Conservation (phyloP, 257 asterid genomes). For the Plectranthus barbatus region DNA sequence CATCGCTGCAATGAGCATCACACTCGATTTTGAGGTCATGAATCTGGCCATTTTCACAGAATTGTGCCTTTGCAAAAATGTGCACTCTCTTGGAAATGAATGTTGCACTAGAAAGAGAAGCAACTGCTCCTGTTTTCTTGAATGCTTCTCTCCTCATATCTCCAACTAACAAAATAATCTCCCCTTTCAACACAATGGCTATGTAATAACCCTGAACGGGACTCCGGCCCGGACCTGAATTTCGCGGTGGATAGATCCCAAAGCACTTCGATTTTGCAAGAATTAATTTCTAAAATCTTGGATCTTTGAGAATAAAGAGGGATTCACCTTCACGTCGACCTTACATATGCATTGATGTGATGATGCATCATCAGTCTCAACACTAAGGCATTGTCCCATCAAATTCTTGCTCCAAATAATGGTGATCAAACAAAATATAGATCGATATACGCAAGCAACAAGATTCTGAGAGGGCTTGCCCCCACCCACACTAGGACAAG, state of each 20-base stretch:
- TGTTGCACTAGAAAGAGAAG: slow-evolving; percentile 14
- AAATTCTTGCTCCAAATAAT: slow-evolving; percentile 34
- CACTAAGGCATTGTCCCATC: slow-evolving; percentile 36
- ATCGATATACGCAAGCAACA: slow-evolving; percentile 24
- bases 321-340: slow-evolving; percentile 31
- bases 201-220: slow-evolving; percentile 35
- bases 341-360: slow-evolving; percentile 21
- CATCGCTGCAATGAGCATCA: slow-evolving; percentile 11
- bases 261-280: slow-evolving; percentile 18
- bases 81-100: slow-evolving; percentile 31
- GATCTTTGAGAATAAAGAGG: slow-evolving; percentile 39
- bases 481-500: slow-evolving; percentile 15
- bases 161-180: slow-evolving; percentile 35
- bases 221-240: slow-evolving; percentile 43
- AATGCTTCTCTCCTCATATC: slow-evolving; percentile 36
- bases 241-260: slow-evolving; percentile 42
- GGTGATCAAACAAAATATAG: slow-evolving; percentile 32
- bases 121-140: slow-evolving; percentile 20
- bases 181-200: slow-evolving; percentile 21
- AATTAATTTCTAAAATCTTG: slow-evolving; percentile 25
- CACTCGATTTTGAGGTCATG: slow-evolving; percentile 37
- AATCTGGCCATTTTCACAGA: slow-evolving; percentile 13
- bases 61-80: slow-evolving; percentile 29
- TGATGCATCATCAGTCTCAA: slow-evolving; percentile 26
- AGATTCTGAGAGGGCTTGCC: slow-evolving; percentile 19